Conservation (phyloP, 2,329 filamentous ascomycete genomes). For the Cordyceps cicadae region DNA sequence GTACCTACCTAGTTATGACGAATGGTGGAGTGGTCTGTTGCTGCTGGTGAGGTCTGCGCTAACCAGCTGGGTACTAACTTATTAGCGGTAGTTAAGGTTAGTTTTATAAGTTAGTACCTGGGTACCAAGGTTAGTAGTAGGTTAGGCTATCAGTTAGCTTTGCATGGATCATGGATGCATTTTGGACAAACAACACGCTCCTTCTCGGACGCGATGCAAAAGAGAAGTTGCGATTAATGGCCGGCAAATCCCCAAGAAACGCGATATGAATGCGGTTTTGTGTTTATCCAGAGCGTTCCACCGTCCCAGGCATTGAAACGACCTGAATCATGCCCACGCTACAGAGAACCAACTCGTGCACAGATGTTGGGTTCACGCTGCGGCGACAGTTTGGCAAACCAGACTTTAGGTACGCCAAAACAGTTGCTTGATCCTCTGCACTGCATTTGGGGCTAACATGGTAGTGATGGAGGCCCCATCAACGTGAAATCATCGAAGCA, state of each 20-base stretch:
- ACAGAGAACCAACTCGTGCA: slow-evolving; percentile 39
- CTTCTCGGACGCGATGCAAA: neutral
- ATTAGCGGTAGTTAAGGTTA: too few species aligned
- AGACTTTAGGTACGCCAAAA: slow-evolving; percentile 53
- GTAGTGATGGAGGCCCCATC: slow-evolving; percentile 53
- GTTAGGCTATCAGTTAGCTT: too few species aligned
- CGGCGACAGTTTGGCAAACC: slow-evolving; percentile 65
- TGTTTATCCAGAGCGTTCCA: neutral
- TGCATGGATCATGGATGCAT: too few species aligned
- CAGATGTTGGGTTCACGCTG: slow-evolving; percentile 67
- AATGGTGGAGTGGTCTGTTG: too few species aligned
- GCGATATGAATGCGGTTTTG: neutral
- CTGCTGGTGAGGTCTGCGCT: too few species aligned
- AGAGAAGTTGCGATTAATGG: neutral
- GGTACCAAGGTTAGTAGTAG: too few species aligned
- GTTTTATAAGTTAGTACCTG: too few species aligned
- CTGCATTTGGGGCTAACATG: neutral
- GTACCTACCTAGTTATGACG: too few species aligned
- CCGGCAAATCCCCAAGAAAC: neutral
- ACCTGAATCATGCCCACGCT: slow-evolving; percentile 31
- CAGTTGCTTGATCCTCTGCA: neutral
- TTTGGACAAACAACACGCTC: neutral
- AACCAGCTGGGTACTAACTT: too few species aligned
- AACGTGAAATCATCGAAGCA: slow-evolving; percentile 79
- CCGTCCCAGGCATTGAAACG: neutral